Conservation (phyloP, 2,329 filamentous ascomycete genomes). For the Neurospora crassa region DNA sequence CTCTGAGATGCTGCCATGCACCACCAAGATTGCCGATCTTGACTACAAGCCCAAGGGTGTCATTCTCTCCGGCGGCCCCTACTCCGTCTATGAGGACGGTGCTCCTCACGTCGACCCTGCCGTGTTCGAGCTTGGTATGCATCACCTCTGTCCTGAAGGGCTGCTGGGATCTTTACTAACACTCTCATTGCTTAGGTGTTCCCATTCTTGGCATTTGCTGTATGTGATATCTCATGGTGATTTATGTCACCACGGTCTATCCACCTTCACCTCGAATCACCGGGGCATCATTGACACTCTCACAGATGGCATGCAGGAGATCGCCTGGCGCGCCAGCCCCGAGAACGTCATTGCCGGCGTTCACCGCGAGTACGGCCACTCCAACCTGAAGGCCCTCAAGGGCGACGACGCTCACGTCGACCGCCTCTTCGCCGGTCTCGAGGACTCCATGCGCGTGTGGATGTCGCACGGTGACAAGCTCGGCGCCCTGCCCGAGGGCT, state of each 20-base stretch:
- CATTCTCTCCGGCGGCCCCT: slow-evolving; percentile 50
- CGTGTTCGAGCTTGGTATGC: slow-evolving; percentile 65
- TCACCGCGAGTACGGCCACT: slow-evolving; percentile 32
- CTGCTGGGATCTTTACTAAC: slow-evolving; percentile 20
- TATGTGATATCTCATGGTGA: slow-evolving; percentile 1
- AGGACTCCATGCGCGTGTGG: slow-evolving; percentile 60
- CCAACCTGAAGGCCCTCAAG: slow-evolving; percentile 53
- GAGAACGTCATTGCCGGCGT: slow-evolving; percentile 21
- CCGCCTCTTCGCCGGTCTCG: slow-evolving; percentile 67
- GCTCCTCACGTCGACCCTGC: slow-evolving; percentile 71
- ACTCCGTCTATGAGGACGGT: slow-evolving; percentile 70
- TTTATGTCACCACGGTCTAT: not conserved
- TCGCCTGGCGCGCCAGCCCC: slow-evolving; percentile 58
- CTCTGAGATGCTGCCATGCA: slow-evolving; percentile 82
- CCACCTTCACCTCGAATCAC: not conserved
- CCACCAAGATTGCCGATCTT: slow-evolving; percentile 68
- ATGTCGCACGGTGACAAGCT: slow-evolving; percentile 93
- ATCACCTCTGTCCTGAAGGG: slow-evolving; percentile 15
- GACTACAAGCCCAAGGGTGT: slow-evolving; percentile 75
- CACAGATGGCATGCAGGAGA: slow-evolving; percentile 49
- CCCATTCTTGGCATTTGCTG: slow-evolving; percentile 27
- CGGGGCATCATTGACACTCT: slow-evolving; percentile 9
- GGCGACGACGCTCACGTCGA: slow-evolving; percentile 53
- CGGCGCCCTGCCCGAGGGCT: slow-evolving; percentile 59
- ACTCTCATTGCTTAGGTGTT: slow-evolving; percentile 14